These are phyloP conservation scores for Backusella liffmaniae DNA, from an alignment of 192 early-diverging fungal species.

Conservation along the genomic window DNA sequence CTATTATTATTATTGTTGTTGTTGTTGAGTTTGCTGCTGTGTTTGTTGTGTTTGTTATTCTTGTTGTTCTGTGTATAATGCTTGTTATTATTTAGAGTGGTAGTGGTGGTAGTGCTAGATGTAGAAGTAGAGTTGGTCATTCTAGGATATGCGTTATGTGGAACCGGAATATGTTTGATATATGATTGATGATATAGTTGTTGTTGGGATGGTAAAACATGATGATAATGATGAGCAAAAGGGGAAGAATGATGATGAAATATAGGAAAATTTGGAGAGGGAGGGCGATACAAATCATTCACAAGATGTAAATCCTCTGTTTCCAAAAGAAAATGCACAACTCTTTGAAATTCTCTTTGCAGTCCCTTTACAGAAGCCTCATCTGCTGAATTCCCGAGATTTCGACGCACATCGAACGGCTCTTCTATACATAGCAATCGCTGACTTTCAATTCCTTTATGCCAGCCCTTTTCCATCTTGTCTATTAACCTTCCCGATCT, in stretches of 20 bases:
- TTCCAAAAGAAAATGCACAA: constrained; percentile 37
- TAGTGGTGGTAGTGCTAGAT: neutral
- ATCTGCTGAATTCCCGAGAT: constrained; percentile 91
- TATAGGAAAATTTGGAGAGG: neutral
- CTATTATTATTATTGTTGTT: neutral
- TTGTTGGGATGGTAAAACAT: neutral
- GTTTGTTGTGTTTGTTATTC: neutral
- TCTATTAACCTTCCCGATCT: constrained; percentile 75
- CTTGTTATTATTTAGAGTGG: neutral
- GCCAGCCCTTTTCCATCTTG: constrained; percentile 90
- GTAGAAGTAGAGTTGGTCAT: neutral
- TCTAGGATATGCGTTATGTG: neutral
- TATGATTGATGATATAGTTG: neutral
- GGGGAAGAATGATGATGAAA: neutral
- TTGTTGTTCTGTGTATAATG: neutral
- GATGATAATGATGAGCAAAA: neutral
- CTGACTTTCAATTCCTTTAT: constrained; percentile 62
- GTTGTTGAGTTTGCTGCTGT: neutral
- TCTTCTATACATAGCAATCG: constrained; percentile 86
- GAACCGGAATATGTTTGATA: neutral
- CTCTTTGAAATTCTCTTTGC: constrained; percentile 79
- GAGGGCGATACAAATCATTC: constrained; percentile 13
- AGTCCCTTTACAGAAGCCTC: constrained; percentile 73
- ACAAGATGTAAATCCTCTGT: constrained; percentile 9
- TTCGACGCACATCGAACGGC: constrained; percentile 85